These are phyloP conservation scores for Vitis labrusca DNA, from an alignment of 164 flowering plant species.

Conservation along the genomic window DNA sequence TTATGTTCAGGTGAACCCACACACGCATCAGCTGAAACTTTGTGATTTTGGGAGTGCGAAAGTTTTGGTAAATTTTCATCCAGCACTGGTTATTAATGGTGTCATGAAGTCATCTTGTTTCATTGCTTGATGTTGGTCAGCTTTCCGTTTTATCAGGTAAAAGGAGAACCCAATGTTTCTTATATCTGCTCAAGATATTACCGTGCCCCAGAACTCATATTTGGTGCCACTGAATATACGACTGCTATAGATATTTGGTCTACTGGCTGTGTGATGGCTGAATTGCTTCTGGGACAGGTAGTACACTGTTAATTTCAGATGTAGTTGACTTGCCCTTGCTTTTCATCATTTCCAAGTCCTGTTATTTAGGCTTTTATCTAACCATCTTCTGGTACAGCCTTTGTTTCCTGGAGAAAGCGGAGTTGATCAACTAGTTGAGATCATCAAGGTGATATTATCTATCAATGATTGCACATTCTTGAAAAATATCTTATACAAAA, in stretches of 20 bases:
- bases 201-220: conserved; percentile 96
- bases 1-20: conserved; percentile 79
- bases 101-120: background rate
- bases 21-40: conserved; percentile 92
- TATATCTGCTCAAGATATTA: conserved; percentile 97
- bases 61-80: conserved; percentile 67
- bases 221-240: conserved; percentile 96
- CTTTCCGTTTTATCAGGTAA: conserved; percentile 54
- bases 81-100: background rate
- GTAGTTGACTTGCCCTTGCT: background rate
- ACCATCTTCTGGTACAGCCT: conserved; percentile 53
- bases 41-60: conserved; percentile 99
- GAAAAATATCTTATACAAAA: background rate
- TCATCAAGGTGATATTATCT: conserved; percentile 67
- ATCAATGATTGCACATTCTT: background rate
- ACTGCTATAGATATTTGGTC: conserved; percentile 98
- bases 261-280: conserved; percentile 98
- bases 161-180: conserved; percentile 96
- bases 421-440: conserved; percentile 93
- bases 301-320: background rate
- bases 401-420: conserved; percentile 98
- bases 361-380: conserved; percentile 6
- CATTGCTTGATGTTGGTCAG: conserved; percentile 11
- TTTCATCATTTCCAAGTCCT: background rate
- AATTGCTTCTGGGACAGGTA: conserved; percentile 95